Conservation (phyloP, 257 asterid species). For the Mitragyna speciosa region DNA sequence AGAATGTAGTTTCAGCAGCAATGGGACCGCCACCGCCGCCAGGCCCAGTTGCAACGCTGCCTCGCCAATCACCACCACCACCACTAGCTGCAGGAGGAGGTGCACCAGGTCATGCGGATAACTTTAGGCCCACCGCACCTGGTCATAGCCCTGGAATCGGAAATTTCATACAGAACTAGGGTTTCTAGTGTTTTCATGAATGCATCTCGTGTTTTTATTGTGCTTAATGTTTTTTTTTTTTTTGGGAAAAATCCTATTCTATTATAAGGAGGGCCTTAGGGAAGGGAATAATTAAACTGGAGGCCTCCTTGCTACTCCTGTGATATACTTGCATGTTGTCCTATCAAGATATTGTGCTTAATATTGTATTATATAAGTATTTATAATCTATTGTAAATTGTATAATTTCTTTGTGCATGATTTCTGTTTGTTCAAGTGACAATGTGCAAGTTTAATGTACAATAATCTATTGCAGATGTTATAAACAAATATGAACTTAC, state of each 20-base stretch:
- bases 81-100: slow-evolving; percentile 21
- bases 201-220: not conserved
- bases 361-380: not conserved
- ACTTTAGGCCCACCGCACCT: slow-evolving; percentile 59
- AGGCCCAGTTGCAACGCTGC: slow-evolving; percentile 9
- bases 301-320: too few species aligned
- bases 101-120: slow-evolving; percentile 50
- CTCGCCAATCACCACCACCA: slow-evolving; percentile 33
- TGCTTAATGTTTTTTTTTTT: too few species aligned
- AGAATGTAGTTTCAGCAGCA: slow-evolving; percentile 14
- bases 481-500: not conserved
- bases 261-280: too few species aligned
- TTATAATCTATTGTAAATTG: not conserved
- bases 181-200: not conserved
- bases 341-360: not conserved
- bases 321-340: too few species aligned
- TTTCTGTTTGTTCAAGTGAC: not conserved
- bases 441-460: not conserved
- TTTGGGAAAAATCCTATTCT: too few species aligned
- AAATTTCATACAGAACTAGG: slow-evolving; percentile 31
- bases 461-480: not conserved
- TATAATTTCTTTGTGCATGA: not conserved
- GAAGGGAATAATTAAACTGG: too few species aligned
- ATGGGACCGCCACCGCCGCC: slow-evolving; percentile 28
- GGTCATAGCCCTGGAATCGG: slow-evolving; percentile 74